Base-by-base conservation (phyloP, 495 filamentous ascomycete genomes). In the Penicillium psychrofluorescens region DNA sequence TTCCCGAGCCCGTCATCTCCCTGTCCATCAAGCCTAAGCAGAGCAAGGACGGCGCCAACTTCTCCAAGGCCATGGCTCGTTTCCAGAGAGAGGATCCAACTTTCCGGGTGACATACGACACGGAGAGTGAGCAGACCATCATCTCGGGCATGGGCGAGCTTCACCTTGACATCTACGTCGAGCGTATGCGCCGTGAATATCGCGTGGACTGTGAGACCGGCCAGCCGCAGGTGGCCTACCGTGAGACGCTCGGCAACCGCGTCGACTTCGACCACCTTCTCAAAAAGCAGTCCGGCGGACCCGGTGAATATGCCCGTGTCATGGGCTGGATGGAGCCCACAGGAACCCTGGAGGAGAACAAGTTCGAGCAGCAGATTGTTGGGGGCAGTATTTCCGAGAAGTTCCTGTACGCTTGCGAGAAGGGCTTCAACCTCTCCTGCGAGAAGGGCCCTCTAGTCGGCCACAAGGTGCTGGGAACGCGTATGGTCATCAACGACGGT, bases 11-110 rank as follows among this genome's bases (percentile, higher is more conserved):
- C 30, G 94, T 99, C 67, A 96, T 99, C 56, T 95, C 90, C 9
- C 82, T 97, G 38, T 95, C 88, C 40, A 96, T 99, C 74, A 91
- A 89, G 66, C 92, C 94, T 38, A 97, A 97, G 72, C 81, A 88
- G 58, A 89, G 76, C 66, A 95, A 89, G 66, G 94, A 99, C 58
- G 80, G 80, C 31, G 78, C 86, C 64, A 95, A 94, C 72, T 99
- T 99, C 78, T 87, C 81, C 54, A 99, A 97, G 74, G 94, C 94
- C 52, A 97, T 99, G 81, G 88, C 89, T 53, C 88, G 94, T 51
- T 99, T 99, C 82, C 92, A 96, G 71, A 81, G 94, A 43, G 94
- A 99, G 67, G 94, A 99, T 53, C 94, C 94, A 8, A 99, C 94
- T 15, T 99, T 99, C 80, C 81, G 94, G 35, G 88, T 97, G 35